phyloP scores from a whole-genome alignment of 2,329 filamentous ascomycete species.

The Microcyclosporella mali region DNA sequence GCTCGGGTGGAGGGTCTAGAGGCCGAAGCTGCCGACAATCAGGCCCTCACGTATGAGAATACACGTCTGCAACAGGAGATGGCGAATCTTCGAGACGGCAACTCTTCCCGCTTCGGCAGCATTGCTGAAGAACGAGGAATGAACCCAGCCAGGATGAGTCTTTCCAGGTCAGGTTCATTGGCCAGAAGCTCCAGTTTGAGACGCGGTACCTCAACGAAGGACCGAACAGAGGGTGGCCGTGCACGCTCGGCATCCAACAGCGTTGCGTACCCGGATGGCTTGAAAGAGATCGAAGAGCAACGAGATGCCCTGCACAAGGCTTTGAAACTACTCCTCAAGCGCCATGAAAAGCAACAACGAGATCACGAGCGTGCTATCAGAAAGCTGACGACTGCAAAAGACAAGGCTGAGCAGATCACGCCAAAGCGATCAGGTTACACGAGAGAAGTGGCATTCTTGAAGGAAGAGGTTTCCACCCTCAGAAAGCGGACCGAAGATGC shows the following conservation, averaged over 20 bases:
- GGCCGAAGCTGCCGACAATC: conserved; percentile 63
- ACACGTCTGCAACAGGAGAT: conserved; percentile 84
- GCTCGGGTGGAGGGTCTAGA: conserved; percentile 74
- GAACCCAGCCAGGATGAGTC: conserved; percentile 30
- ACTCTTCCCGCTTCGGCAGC: conserved; percentile 46
- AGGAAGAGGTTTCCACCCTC: conserved; percentile 77
- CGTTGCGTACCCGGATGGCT: conserved; percentile 29
- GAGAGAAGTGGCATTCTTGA: conserved; percentile 70
- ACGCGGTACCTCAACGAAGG: conserved; percentile 29
- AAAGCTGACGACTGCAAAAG: conserved; percentile 69
- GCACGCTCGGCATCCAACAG: conserved; percentile 39
- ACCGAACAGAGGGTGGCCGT: conserved; percentile 34
- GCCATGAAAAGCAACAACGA: conserved; percentile 76
- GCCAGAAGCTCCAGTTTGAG: conserved; percentile 45
- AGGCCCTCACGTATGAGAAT: conserved; percentile 71
- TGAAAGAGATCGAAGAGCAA: conserved; percentile 91
- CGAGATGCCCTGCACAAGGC: conserved; percentile 86
- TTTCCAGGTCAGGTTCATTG: conserved; percentile 51
- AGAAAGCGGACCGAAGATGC: conserved; percentile 87
- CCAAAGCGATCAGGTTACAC: conserved; percentile 75
- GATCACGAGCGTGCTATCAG: conserved; percentile 77
- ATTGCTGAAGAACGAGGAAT: conserved; percentile 54
- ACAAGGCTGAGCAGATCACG: conserved; percentile 60
- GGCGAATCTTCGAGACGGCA: conserved; percentile 53
- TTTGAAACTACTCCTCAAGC: conserved; percentile 74